These are phyloP conservation scores for Bruguiera hainesii DNA, from an alignment of 441 rosid species.

Conservation along the genomic window DNA sequence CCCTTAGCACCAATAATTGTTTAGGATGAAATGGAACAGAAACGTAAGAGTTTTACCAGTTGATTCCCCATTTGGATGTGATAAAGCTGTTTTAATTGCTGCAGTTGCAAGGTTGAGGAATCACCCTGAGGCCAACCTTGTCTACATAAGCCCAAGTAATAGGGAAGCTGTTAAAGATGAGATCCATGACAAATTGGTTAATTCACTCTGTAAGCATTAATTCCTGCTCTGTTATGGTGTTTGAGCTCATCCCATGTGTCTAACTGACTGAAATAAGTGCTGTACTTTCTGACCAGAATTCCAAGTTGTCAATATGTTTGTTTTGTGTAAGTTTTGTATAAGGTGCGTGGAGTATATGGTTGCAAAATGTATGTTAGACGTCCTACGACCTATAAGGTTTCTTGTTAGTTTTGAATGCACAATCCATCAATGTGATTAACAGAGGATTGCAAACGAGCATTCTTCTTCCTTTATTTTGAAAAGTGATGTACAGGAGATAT, in stretches of 20 bases:
- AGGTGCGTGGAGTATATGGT: no score
- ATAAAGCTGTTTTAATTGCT: slow-evolving; percentile 9
- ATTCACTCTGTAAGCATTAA: slow-evolving; percentile 32
- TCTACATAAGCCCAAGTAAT: slow-evolving; percentile 43
- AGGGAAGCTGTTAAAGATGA: slow-evolving; percentile 50
- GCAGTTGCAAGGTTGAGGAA: slow-evolving; percentile 64
- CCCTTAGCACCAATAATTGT: neutral
- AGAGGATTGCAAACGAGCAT: no score
- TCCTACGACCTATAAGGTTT: no score
- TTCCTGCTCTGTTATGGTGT: neutral
- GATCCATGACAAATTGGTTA: slow-evolving; percentile 35
- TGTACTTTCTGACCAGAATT: neutral
- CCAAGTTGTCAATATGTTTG: no score
- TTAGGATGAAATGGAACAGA: neutral
- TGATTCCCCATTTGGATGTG: neutral
- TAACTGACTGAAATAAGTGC: neutral
- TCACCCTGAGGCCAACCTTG: slow-evolving; percentile 51
- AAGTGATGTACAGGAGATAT: no score
- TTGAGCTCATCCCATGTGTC: neutral
- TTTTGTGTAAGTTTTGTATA: no score
- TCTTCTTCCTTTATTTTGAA: no score
- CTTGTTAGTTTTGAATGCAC: no score
- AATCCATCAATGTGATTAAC: no score
- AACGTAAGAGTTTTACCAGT: neutral
- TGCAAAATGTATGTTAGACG: no score